phyloP scores from a whole-genome alignment of 768 basidiomycete species.

The Gymnopilus junonius region DNA sequence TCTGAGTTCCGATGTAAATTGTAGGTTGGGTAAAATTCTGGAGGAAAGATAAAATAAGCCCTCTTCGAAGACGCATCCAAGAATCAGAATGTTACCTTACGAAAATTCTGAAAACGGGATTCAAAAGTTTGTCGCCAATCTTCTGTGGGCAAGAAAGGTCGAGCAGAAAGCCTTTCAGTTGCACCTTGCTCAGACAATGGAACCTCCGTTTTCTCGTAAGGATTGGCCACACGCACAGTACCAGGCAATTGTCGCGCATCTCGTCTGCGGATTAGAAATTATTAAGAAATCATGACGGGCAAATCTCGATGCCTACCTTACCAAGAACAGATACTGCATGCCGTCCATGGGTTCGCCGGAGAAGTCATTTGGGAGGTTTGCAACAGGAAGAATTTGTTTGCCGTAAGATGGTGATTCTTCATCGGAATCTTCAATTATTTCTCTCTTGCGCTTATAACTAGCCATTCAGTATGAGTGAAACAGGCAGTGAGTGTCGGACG shows the following conservation, averaged over 20 bases:
- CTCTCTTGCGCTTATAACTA: constrained; percentile 59
- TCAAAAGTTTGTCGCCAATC: constrained; percentile 69
- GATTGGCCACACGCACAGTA: constrained; percentile 68
- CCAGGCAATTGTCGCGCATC: constrained; percentile 71
- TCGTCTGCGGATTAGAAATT: constrained; percentile 50
- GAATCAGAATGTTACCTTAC: constrained; percentile 49
- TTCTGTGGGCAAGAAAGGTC: constrained; percentile 56
- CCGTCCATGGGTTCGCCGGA: constrained; percentile 70
- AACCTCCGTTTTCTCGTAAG: constrained; percentile 54
- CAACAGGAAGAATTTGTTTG: constrained; percentile 80
- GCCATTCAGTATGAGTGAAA: constrained; percentile 19
- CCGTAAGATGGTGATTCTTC: constrained; percentile 67
- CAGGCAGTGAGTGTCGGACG: background rate
- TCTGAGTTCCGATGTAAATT: constrained; percentile 44
- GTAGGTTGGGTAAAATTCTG: constrained; percentile 75
- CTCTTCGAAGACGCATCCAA: background rate
- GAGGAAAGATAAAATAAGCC: constrained; percentile 8
- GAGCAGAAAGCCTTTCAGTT: constrained; percentile 16
- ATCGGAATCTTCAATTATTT: constrained; percentile 53
- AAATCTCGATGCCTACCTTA: constrained; percentile 53
- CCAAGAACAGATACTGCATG: constrained; percentile 80
- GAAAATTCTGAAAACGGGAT: constrained; percentile 65
- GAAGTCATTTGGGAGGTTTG: constrained; percentile 74
- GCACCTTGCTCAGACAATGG: constrained; percentile 12
- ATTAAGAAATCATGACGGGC: background rate